These are phyloP conservation scores for Aspergillus cavernicola DNA, from an alignment of 495 filamentous ascomycete genomes.

Conservation along the genomic window DNA sequence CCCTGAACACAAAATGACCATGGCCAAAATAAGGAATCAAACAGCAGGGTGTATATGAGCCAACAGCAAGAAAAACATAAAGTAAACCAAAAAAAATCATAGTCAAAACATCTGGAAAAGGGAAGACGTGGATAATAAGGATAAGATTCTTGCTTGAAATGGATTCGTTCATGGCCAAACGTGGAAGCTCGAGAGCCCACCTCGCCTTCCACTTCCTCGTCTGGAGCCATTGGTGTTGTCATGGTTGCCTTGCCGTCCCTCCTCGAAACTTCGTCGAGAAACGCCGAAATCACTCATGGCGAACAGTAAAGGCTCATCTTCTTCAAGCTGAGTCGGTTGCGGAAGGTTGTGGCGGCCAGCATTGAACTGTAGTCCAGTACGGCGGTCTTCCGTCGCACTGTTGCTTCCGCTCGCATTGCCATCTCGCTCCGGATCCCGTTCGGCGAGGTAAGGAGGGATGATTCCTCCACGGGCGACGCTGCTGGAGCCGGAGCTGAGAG, in stretches of 20 bases:
- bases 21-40: conserved; percentile 1
- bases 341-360: too few species aligned
- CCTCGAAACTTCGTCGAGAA: conserved; percentile 71
- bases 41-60: conserved; percentile 11
- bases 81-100: neutral
- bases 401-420: too few species aligned
- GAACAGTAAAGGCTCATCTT: conserved; percentile 82
- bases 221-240: conserved; percentile 29
- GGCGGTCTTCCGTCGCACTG: too few species aligned
- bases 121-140: neutral
- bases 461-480: conserved; percentile 43
- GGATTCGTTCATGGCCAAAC: conserved; percentile 27
- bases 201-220: conserved; percentile 39
- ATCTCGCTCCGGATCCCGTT: too few species aligned
- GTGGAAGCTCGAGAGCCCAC: conserved; percentile 36
- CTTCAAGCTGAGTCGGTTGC: conserved; percentile 39
- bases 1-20: conserved; percentile 7
- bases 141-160: neutral
- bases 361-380: too few species aligned
- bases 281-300: conserved; percentile 80
- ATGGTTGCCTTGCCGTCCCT: conserved; percentile 51
- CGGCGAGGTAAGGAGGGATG: too few species aligned
- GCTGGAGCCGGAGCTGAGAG: conserved; percentile 42
- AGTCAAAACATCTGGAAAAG: neutral
- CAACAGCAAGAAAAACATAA: conserved; percentile 1